Evolutionary conservation across 2,329 filamentous ascomycete genomes (phyloP), one percentile per base, ranked within the genome.

Genomic region (Mycosphaerelloides madeirae): DNA sequence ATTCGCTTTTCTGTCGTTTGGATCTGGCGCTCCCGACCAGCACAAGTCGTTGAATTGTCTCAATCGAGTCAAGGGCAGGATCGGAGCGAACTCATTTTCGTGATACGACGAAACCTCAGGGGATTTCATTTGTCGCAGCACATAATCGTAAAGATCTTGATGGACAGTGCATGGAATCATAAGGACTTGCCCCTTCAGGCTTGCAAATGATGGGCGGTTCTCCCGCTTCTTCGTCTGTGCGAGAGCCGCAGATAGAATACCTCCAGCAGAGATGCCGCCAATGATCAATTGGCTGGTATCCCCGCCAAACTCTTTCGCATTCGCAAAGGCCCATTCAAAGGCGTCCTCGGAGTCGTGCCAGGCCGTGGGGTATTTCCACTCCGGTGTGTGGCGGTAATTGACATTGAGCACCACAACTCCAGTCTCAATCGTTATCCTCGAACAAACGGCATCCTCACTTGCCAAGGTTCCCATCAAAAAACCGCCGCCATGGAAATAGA

Each of bases 381-480:
- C 73, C 0, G 78, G 78, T 0, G 77, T 78, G 53, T 81, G 78
- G 0, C 79, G 72, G 56, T 81, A 81, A 50, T 79, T 77, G 11
- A 80, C 64, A 32, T 78, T 77, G 1, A 80, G 53, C 0, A 80
- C 76, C 0, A 74, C 61, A 2, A 73, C 65, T 1, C 63, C 59
- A 0, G 66, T 57, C 3, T 65, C 64, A 11, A 70, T 56, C 0
- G 76, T 73, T 8, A 78, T 69, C 0, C 68, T 65, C 0, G 72
- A 61, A 49, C 77, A 81, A 1, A 64, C 66, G 0, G 72, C 70
- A 42, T 81, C 77, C 48, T 82, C 79, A 0, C 71, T 72, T 1
- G 59, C 52, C 2, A 81, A 54, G 0, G 71, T 76, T 2, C 79
- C 79, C n/a, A 76, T 74, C 7, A 79, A 52, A 45, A 76, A 82